phyloP scores from a whole-genome alignment of 2,329 filamentous ascomycete genomes.

The Aspergillus hiratsukae region DNA sequence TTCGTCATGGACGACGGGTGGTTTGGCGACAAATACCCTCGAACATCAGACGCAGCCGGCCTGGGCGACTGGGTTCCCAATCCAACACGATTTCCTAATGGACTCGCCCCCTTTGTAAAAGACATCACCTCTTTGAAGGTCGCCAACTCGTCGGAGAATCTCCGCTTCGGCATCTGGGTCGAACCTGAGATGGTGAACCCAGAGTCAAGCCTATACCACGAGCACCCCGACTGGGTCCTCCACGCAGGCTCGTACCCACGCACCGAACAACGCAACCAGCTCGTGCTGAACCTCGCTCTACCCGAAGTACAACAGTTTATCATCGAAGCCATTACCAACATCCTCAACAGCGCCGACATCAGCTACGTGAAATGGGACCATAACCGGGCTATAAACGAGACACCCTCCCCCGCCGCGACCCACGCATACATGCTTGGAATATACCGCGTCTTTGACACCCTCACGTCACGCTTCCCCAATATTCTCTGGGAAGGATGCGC shows the following conservation, averaged over 20 bases:
- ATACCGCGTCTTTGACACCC: slow-evolving; percentile 57
- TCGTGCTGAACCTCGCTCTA: slow-evolving; percentile 59
- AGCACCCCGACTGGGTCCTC: slow-evolving; percentile 62
- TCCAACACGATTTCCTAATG: slow-evolving; percentile 55
- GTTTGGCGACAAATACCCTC: slow-evolving; percentile 62
- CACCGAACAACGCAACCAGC: slow-evolving; percentile 54
- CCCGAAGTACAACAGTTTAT: slow-evolving; percentile 61
- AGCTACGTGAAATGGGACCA: slow-evolving; percentile 66
- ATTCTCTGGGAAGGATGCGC: slow-evolving; percentile 65
- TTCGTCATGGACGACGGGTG: slow-evolving; percentile 65
- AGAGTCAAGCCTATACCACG: slow-evolving; percentile 56
- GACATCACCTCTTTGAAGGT: slow-evolving; percentile 49
- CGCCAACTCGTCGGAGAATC: slow-evolving; percentile 43
- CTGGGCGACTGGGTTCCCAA: slow-evolving; percentile 63
- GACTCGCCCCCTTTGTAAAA: slow-evolving; percentile 49
- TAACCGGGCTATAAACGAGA: slow-evolving; percentile 61
- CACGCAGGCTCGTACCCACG: slow-evolving; percentile 55
- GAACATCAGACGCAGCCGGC: slow-evolving; percentile 53
- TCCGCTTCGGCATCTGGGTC: slow-evolving; percentile 63
- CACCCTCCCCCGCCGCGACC: slow-evolving; percentile 48
- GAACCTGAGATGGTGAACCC: slow-evolving; percentile 66
- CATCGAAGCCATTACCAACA: slow-evolving; percentile 51
- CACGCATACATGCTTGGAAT: slow-evolving; percentile 61
- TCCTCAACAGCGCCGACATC: slow-evolving; percentile 53
- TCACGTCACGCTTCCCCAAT: slow-evolving; percentile 57